Evolutionary conservation across 257 asterid species (phyloP).

Genomic region (Nicotiana tabacum): DNA sequence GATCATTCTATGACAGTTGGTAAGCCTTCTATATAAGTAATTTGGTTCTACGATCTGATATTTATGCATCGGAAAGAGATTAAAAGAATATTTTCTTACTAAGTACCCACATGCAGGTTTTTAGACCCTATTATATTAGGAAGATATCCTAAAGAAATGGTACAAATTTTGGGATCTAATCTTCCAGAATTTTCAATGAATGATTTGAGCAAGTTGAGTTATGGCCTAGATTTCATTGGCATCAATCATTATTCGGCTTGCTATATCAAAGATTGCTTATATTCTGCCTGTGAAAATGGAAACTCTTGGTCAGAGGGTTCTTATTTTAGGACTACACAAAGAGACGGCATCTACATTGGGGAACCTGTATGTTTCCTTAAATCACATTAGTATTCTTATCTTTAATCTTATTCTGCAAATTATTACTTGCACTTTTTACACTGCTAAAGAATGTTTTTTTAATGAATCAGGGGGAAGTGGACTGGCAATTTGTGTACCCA

Average conservation of each 20-base stretch:
- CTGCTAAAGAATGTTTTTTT: background rate
- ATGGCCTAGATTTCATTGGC: slow-evolving; percentile 46
- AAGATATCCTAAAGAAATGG: slow-evolving; percentile 52
- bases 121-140: slow-evolving; percentile 50
- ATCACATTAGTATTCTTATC: background rate
- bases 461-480: slow-evolving; percentile 35
- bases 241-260: slow-evolving; percentile 49
- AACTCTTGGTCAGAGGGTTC: slow-evolving; percentile 41
- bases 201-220: slow-evolving; percentile 20
- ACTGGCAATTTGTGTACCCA: slow-evolving; percentile 46
- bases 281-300: slow-evolving; percentile 38
- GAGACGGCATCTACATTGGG: slow-evolving; percentile 42
- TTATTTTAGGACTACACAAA: slow-evolving; percentile 22
- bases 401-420: background rate
- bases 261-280: slow-evolving; percentile 51
- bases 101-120: slow-evolving; percentile 30
- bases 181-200: slow-evolving; percentile 33
- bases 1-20: slow-evolving; percentile 51
- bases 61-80: background rate
- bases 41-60: background rate
- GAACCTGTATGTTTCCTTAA: slow-evolving; percentile 34
- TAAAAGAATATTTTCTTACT: background rate
- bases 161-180: slow-evolving; percentile 25
- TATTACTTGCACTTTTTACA: background rate
- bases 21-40: slow-evolving; percentile 1